Base-by-base conservation (phyloP, 352 stramenopile genomes). In the Phytophthora pistaciae region DNA sequence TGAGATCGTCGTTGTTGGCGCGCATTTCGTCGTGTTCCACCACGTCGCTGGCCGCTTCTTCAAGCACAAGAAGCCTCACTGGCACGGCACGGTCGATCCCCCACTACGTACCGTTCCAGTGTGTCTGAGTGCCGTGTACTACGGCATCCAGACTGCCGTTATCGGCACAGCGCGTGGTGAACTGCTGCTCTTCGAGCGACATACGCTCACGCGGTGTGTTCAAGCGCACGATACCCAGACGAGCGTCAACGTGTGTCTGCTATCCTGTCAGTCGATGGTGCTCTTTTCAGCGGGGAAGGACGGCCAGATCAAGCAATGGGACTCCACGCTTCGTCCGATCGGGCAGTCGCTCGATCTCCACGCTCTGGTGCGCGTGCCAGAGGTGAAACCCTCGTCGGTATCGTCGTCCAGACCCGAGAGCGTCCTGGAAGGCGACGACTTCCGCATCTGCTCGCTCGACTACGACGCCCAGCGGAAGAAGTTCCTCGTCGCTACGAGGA, bases 221-320 rank as follows among this genome's bases (percentile, higher is more conserved):
- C 82, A 94, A 53, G 89, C 89, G 0, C 89, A 96, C 40, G 80
- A 77, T 14, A 57, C 74, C 1, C 63, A 75, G 13, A 77, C 84
- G 36, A 92, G 80, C 21, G 69, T 94, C 16, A 93, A 89, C 36
- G 74, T 87, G 0, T 84, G 77, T 54, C 13, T 86, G 31, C 57
- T 92, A 0, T 87, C 84, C 0, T 95, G 79, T 55, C 78, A 84
- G 31, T 89, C 86, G 0, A 92, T 92, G 86, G 73, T 94, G 7
- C 66, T 96, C n/a, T 93, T 94, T 62, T 91, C 89, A 0, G 80
- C 83, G 10, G 85, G 85, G 0, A 94, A 93, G 59, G 88, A 94
- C 54, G 89, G 87, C 0, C 77, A 89, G 11, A 74, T 94, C 36
- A 90, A 89, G 64, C 87, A 94, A 79, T 96, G 88, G 88, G 88